Percentiles rank a stretch among this genome's conserved stretches.
Evolutionary conservation across 2,329 filamentous ascomycete genomes (phyloP).

Genomic region (Penicillium sp.): DNA sequence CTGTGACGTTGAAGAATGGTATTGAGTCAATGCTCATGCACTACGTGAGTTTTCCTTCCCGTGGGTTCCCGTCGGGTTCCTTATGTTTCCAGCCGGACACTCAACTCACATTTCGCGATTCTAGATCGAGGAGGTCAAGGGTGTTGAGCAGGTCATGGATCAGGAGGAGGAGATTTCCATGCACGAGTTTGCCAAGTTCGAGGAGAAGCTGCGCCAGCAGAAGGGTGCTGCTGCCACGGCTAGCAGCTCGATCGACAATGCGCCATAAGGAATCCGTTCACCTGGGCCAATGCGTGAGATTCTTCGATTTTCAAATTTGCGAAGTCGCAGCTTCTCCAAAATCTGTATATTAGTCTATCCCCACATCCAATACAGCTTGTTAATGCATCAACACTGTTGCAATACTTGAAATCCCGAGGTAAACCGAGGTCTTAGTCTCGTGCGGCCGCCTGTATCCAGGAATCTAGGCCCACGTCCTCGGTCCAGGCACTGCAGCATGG

Average conservation of each 20-base stretch:
- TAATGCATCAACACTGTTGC: not conserved
- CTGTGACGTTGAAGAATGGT: slow-evolving; percentile 94
- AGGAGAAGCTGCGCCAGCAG: slow-evolving; percentile 75
- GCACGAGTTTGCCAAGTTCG: slow-evolving; percentile 90
- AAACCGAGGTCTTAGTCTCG: not conserved
- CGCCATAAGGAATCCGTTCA: slow-evolving; percentile 29
- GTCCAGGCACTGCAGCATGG: not conserved
- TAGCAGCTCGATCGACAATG: slow-evolving; percentile 61
- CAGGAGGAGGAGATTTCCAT: slow-evolving; percentile 88
- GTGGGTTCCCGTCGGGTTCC: not conserved
- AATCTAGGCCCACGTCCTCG: not conserved
- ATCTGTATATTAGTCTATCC: slow-evolving; percentile 9
- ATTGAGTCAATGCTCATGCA: slow-evolving; percentile 99
- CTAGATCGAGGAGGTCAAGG: slow-evolving; percentile 93
- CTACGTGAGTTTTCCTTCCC: slow-evolving; percentile 68
- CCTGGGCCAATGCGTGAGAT: not conserved
- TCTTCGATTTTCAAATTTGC: not conserved
- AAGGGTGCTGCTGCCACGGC: slow-evolving; percentile 59
- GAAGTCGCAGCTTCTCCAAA: not conserved
- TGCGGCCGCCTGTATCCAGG: not conserved
- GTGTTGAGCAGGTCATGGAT: slow-evolving; percentile 87
- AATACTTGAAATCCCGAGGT: not conserved
- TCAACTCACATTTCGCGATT: slow-evolving; percentile 28
- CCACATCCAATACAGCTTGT: not conserved
- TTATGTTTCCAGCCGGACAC: not conserved